Percentiles rank a stretch among this genome's conserved stretches.
phyloP scores from a whole-genome alignment of 106 monocot species.

The Apostasia ramifera region DNA sequence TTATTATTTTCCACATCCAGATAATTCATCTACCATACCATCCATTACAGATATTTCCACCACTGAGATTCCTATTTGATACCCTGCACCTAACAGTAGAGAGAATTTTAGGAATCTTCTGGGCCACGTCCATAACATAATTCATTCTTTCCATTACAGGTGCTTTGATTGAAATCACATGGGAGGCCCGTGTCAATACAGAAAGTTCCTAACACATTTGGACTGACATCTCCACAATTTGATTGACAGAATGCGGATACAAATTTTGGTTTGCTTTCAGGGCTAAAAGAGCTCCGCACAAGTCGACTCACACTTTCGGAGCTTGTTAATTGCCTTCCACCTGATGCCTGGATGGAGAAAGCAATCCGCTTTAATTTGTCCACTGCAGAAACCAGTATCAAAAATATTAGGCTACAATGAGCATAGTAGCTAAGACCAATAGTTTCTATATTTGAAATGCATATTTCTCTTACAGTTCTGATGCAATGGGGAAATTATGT shows the following conservation, averaged over 20 bases:
- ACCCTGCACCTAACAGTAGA: too few species aligned
- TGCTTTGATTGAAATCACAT: conserved; percentile 94
- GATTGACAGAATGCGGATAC: conserved; percentile 92
- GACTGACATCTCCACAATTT: conserved; percentile 95
- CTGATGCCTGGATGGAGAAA: conserved; percentile 64
- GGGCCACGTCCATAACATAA: conserved; percentile 90
- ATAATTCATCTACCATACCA: too few species aligned
- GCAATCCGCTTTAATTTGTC: conserved; percentile 43
- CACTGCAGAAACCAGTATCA: conserved; percentile 24
- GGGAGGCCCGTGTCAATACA: conserved; percentile 78
- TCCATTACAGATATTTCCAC: too few species aligned
- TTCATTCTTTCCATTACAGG: conserved; percentile 93
- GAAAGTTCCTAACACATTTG: conserved; percentile 85
- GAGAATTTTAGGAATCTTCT: too few species aligned
- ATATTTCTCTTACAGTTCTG: conserved; percentile 32
- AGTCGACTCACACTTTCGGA: conserved; percentile 27
- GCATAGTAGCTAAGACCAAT: neutral
- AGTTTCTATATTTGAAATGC: neutral
- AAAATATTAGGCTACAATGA: neutral
- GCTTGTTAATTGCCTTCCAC: conserved; percentile 44
- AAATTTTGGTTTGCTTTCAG: conserved; percentile 47
- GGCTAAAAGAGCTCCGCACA: conserved; percentile 41
- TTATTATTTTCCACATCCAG: too few species aligned
- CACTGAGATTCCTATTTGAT: too few species aligned
- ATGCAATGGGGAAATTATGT: conserved; percentile 39